A percentile compares a stretch with the other conserved stretches of the same genome.
phyloP scores from a whole-genome alignment of 2,329 filamentous ascomycete genomes.

The Pyrenochaeta sp. region DNA sequence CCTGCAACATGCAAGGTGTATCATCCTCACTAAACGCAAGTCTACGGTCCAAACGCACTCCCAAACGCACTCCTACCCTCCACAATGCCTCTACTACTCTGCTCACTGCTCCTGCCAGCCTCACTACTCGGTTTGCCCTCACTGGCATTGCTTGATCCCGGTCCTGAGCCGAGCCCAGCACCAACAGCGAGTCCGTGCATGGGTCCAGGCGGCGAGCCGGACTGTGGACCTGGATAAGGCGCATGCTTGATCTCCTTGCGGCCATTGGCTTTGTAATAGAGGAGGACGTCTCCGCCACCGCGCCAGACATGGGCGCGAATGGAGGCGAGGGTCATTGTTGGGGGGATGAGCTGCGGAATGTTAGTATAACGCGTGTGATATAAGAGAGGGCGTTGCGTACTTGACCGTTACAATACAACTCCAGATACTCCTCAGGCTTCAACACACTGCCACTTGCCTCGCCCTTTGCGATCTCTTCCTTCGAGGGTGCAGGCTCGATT shows the following conservation, averaged over 20 bases:
- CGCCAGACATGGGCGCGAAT: conserved; percentile 94
- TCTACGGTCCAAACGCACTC: conserved; percentile 23
- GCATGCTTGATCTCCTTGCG: conserved; percentile 66
- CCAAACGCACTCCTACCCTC: conserved; percentile 27
- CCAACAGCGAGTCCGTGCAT: conserved; percentile 11
- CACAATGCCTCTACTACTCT: conserved; percentile 31
- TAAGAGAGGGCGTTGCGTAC: conserved; percentile 59
- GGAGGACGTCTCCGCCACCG: conserved; percentile 87
- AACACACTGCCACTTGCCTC: conserved; percentile 49
- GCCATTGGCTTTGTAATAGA: conserved; percentile 94
- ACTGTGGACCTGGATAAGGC: conserved; percentile 27
- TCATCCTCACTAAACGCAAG: neutral
- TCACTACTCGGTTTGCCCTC: conserved; percentile 47
- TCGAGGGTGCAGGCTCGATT: conserved; percentile 75
- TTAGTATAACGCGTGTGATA: conserved; percentile 1
- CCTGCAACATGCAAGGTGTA: conserved; percentile 1
- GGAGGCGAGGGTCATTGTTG: conserved; percentile 91
- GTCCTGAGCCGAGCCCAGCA: conserved; percentile 12
- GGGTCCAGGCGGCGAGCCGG: conserved; percentile 13
- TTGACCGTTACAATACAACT: conserved; percentile 93
- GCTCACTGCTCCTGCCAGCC: conserved; percentile 33
- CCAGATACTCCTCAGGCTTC: conserved; percentile 90
- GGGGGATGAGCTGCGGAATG: conserved; percentile 65
- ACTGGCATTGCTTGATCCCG: conserved; percentile 35
- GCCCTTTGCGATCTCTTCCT: conserved; percentile 62